phyloP scores from a whole-genome alignment of 768 basidiomycete species.

The Termitomyces sp. region DNA sequence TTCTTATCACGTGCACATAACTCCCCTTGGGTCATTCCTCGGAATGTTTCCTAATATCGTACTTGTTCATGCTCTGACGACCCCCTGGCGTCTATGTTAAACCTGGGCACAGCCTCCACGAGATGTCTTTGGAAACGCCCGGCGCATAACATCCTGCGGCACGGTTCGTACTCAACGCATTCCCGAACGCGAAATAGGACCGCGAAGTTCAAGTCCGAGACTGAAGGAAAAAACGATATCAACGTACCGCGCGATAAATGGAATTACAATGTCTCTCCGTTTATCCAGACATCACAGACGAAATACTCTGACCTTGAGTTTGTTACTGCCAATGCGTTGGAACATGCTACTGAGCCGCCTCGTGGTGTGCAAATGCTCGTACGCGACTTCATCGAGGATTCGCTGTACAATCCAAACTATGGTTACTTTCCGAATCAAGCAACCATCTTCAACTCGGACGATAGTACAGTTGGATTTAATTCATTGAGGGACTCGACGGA shows the following conservation, averaged over 20 bases:
- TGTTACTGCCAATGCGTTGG: slow-evolving; percentile 70
- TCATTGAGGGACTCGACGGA: slow-evolving; percentile 59
- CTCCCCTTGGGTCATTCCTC: not conserved
- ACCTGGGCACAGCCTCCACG: slow-evolving; percentile 24
- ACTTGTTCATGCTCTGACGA: slow-evolving; percentile 12
- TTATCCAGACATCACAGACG: slow-evolving; percentile 43
- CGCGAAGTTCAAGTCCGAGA: slow-evolving; percentile 4
- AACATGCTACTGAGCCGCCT: slow-evolving; percentile 54
- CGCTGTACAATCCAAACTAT: slow-evolving; percentile 94
- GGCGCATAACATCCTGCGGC: slow-evolving; percentile 12
- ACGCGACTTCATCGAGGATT: slow-evolving; percentile 95
- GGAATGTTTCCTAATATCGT: not conserved
- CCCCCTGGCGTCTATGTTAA: slow-evolving; percentile 30
- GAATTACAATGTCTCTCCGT: slow-evolving; percentile 71
- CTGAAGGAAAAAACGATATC: slow-evolving; percentile 9
- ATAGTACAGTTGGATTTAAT: slow-evolving; percentile 61
- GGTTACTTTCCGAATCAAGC: slow-evolving; percentile 96
- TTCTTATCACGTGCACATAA: slow-evolving; percentile 9
- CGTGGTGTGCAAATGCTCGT: slow-evolving; percentile 87
- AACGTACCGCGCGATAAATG: slow-evolving; percentile 49
- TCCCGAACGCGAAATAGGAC: slow-evolving; percentile 7
- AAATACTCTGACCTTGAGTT: slow-evolving; percentile 37
- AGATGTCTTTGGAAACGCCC: slow-evolving; percentile 24
- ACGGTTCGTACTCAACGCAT: slow-evolving; percentile 18
- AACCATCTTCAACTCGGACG: slow-evolving; percentile 73